Conservation (phyloP, 179 eudicot genomes). For the Silene coronaria region DNA sequence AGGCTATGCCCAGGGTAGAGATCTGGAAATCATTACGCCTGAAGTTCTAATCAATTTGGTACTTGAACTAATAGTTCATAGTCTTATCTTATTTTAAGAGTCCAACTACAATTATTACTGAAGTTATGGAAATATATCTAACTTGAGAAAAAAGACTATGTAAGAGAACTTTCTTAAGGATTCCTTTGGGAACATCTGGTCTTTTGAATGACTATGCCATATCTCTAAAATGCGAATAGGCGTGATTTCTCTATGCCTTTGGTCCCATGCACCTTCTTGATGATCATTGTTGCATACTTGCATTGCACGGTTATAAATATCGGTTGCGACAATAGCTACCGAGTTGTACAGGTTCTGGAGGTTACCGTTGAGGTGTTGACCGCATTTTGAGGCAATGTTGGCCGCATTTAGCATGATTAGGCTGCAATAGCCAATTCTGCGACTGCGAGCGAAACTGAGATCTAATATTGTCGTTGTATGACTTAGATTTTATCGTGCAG, state of each 20-base stretch:
- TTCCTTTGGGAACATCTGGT: not conserved
- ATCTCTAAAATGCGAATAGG: not conserved
- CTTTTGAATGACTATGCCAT: not conserved
- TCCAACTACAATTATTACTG: not conserved
- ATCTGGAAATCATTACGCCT: too few species aligned
- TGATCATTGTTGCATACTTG: not conserved
- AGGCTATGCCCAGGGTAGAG: not conserved
- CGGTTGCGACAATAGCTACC: too few species aligned
- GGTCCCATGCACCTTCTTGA: not conserved
- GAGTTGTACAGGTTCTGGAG: too few species aligned
- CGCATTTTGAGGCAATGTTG: too few species aligned
- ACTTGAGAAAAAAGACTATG: not conserved
- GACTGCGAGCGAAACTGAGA: too few species aligned
- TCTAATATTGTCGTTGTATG: too few species aligned
- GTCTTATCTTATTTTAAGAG: not conserved
- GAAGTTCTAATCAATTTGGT: not conserved
- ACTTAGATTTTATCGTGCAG: not conserved
- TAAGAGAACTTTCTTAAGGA: not conserved
- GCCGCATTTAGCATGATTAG: too few species aligned
- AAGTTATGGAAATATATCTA: not conserved
- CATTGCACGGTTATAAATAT: too few species aligned
- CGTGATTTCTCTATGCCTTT: not conserved
- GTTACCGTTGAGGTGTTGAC: too few species aligned
- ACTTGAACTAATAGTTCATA: not conserved
- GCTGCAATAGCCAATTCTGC: too few species aligned